Conservation (phyloP, 768 basidiomycete species). For the Mycena crocata region DNA sequence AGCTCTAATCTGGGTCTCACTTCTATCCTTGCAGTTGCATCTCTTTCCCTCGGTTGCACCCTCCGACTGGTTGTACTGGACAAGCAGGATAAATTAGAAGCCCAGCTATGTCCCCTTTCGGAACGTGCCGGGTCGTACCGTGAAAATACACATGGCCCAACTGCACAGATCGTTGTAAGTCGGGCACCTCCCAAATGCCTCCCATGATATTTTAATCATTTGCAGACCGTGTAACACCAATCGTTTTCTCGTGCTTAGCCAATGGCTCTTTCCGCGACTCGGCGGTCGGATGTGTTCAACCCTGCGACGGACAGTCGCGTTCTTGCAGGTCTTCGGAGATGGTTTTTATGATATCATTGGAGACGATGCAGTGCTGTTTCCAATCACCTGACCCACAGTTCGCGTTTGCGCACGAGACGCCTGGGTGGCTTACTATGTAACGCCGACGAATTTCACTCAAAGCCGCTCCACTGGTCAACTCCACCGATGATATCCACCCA, state of each 20-base stretch:
- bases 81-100: too few relatives aligned
- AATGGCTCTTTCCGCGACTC: not conserved
- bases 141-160: too few relatives aligned
- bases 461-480: too few relatives aligned
- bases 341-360: slow-evolving; percentile 5
- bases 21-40: not conserved
- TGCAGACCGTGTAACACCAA: not conserved
- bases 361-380: not conserved
- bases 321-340: not conserved
- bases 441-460: too few relatives aligned
- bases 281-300: not conserved
- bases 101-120: too few relatives aligned
- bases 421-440: not conserved
- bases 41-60: not conserved
- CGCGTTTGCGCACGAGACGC: slow-evolving; percentile 8
- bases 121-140: too few relatives aligned
- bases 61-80: not conserved
- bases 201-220: not conserved
- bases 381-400: not conserved
- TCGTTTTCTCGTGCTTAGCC: not conserved
- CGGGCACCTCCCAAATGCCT: not conserved
- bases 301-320: not conserved
- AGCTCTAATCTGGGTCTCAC: not conserved
- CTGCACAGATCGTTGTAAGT: not conserved
- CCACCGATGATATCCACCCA: too few relatives aligned